A percentile compares a stretch with the other conserved stretches of the same genome.
Conservation (phyloP, 495 filamentous ascomycete genomes). For the Trichoderma reesei region DNA sequence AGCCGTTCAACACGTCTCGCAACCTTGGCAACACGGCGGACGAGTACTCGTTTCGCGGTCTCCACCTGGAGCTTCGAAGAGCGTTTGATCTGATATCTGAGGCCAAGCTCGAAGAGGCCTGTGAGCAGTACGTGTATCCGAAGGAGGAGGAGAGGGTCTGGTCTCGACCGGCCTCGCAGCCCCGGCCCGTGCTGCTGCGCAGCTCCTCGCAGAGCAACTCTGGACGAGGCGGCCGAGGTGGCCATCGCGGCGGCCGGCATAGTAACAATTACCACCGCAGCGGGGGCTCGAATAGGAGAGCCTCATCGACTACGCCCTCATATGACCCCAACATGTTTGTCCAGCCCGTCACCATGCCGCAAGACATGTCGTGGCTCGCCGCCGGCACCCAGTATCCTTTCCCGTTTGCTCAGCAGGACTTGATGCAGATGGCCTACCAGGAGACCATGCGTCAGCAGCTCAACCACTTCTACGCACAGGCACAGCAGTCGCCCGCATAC, state of each 20-base stretch:
- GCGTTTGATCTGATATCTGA: constrained; percentile 74
- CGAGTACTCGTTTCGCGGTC: constrained; percentile 79
- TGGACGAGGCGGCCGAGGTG: constrained; percentile 37
- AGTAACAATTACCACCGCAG: constrained; percentile 25
- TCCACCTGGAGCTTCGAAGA: constrained; percentile 80
- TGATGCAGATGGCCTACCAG: constrained; percentile 27
- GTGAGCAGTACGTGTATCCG: constrained; percentile 76
- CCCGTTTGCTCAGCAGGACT: constrained; percentile 35
- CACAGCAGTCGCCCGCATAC: background rate
- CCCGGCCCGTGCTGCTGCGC: constrained; percentile 37
- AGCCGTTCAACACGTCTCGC: constrained; percentile 88
- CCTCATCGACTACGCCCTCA: constrained; percentile 20
- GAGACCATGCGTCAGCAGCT: constrained; percentile 32
- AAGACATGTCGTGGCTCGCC: constrained; percentile 37
- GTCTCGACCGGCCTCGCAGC: constrained; percentile 54
- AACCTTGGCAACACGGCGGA: constrained; percentile 97
- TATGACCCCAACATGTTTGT: constrained; percentile 22
- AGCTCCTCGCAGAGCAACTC: constrained; percentile 40
- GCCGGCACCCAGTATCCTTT: constrained; percentile 25
- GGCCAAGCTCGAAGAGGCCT: constrained; percentile 67
- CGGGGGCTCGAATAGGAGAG: constrained; percentile 18
- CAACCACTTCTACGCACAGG: constrained; percentile 28
- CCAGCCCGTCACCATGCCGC: constrained; percentile 22
- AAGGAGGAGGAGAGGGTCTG: constrained; percentile 70
- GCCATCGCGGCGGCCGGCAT: constrained; percentile 46